Percentiles rank a stretch among this genome's conserved stretches.
Conservation (phyloP, 2,329 filamentous ascomycete genomes). For the Aschersonia sp. region DNA sequence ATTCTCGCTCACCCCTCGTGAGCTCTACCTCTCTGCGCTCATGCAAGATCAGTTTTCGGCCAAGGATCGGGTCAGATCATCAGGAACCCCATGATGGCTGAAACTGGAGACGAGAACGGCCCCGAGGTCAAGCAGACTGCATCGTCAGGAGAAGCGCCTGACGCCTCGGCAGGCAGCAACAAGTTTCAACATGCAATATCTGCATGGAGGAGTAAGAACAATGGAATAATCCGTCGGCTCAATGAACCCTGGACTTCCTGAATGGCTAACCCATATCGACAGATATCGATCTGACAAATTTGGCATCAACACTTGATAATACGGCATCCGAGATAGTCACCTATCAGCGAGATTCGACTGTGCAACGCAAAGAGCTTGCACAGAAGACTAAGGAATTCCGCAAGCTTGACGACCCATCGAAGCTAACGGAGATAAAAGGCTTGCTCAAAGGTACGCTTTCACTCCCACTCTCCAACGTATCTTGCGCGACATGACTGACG, state of each 20-base stretch:
- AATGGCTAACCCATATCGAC: neutral
- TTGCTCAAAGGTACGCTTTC: conserved; percentile 59
- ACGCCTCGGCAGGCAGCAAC: conserved; percentile 48
- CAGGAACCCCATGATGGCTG: conserved; percentile 13
- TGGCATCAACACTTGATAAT: conserved; percentile 75
- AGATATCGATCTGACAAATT: conserved; percentile 77
- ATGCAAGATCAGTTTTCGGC: neutral
- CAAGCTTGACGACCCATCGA: conserved; percentile 79
- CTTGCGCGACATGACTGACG: conserved; percentile 7
- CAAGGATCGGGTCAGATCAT: neutral
- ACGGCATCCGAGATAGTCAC: conserved; percentile 91
- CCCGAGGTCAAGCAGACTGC: conserved; percentile 9
- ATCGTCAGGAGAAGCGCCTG: conserved; percentile 12
- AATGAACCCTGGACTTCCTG: neutral
- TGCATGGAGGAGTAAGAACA: conserved; percentile 71
- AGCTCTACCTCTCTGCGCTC: neutral
- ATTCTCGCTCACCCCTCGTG: neutral
- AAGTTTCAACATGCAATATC: conserved; percentile 96
- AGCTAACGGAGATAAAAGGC: conserved; percentile 77
- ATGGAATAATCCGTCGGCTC: neutral
- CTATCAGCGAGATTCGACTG: conserved; percentile 87
- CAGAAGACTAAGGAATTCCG: conserved; percentile 98
- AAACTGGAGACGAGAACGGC: conserved; percentile 15
- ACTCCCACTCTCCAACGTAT: neutral
- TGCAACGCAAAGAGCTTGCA: conserved; percentile 93